A percentile compares a stretch with the other conserved stretches of the same genome.
These are phyloP conservation scores for Pseudocercospora pini-densiflorae DNA, from an alignment of 2,329 filamentous ascomycete species.

Conservation along the genomic window DNA sequence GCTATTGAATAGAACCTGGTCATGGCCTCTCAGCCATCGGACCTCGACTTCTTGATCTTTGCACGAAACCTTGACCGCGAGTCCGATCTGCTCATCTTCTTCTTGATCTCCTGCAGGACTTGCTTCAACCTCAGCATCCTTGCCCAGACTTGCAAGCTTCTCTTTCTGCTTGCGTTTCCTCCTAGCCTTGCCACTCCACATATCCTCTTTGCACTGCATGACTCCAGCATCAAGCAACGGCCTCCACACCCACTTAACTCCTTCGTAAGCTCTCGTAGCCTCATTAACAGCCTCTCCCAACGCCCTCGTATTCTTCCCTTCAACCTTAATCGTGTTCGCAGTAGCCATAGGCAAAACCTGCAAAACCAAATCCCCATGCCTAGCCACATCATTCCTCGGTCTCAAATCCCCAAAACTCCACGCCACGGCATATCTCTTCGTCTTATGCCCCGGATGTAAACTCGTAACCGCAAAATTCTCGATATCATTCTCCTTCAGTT, in stretches of 20 bases:
- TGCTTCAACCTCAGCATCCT: not conserved
- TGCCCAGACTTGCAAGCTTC: constrained; percentile 38
- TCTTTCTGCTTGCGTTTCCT: constrained; percentile 54
- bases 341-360: constrained; percentile 52
- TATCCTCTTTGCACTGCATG: constrained; percentile 69
- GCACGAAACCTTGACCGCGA: constrained; percentile 49
- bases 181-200: constrained; percentile 78
- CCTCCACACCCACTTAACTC: constrained; percentile 69
- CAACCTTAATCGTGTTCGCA: constrained; percentile 50
- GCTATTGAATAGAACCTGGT: constrained; percentile 79
- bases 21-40: constrained; percentile 76
- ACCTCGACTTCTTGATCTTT: constrained; percentile 49
- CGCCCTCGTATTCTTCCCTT: constrained; percentile 35
- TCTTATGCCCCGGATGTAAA: constrained; percentile 77
- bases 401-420: constrained; percentile 80
- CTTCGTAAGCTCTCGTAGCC: constrained; percentile 60
- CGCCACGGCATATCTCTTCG: constrained; percentile 81
- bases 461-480: constrained; percentile 82
- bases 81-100: constrained; percentile 41
- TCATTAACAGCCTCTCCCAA: constrained; percentile 47
- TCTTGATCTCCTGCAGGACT: constrained; percentile 32
- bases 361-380: constrained; percentile 36
- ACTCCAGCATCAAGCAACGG: constrained; percentile 58
- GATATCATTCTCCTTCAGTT: constrained; percentile 61
- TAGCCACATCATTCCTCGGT: constrained; percentile 55